Base-by-base conservation (phyloP, 2,329 filamentous ascomycete species). In the Blastomyces emzantsi region DNA sequence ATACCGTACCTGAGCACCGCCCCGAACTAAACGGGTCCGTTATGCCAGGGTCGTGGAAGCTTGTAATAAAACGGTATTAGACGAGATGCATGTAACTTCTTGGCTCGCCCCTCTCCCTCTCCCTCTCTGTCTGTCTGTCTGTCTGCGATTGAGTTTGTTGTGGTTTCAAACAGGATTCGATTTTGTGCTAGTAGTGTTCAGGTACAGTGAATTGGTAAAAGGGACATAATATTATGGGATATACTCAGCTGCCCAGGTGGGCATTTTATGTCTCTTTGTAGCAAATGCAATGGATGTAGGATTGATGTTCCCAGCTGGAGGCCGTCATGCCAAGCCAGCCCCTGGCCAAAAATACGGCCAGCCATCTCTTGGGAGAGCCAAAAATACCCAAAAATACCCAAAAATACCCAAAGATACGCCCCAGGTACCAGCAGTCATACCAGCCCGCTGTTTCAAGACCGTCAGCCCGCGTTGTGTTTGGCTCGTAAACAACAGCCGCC, bases 401-500 rank as follows among this genome's bases (percentile, higher is more conserved):
- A 1, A n/a, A 43, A 43, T 47, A 59, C 57, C 41, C n/a, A n/a
- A n/a, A n/a, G n/a, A n/a, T n/a, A n/a, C n/a, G n/a, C n/a, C n/a
- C n/a, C n/a, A n/a, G n/a, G n/a, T n/a, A n/a, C n/a, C n/a, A n/a
- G 2, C 6, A 47, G 3, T 7, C 22, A 51, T 60, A 60, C 58
- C n/a, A 43, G 58, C 28, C 58, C 41, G 58, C 9, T 28, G 58
- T 60, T 60, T 60, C 58, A 60, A 45, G n/a, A 59, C 36, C n/a
- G 36, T 28, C 33, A 39, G 55, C 33, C n/a, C 19, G n/a, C 11
- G 28, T 9, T 43, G 22, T 25, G 19, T 43, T 43, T 57, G 33
- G 55, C 33, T 36, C 33, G 39, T 41, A n/a, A 19, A n/a, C n/a
- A n/a, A n/a, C n/a, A n/a, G n/a, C n/a, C n/a, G n/a, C n/a, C n/a